Evolutionary conservation across 352 stramenopile genomes (phyloP).

Genomic region (Globisporangium paroecandrum): DNA sequence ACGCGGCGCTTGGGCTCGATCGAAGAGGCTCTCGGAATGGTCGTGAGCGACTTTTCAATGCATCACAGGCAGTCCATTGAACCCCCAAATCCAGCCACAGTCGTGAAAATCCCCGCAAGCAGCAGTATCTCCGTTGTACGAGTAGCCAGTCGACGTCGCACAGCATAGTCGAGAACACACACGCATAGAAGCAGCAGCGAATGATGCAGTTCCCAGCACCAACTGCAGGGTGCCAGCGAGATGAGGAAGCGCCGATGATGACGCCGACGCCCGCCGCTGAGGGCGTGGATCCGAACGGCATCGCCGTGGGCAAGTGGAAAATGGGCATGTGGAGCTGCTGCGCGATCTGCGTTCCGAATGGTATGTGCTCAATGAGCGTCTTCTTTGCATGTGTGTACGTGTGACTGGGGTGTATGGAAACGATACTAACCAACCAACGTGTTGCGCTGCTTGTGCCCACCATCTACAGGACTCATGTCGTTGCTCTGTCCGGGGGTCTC

Average conservation of each 20-base stretch:
- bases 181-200: neutral
- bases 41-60: slow-evolving; percentile 3
- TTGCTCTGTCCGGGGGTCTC: slow-evolving; percentile 28
- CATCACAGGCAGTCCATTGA: neutral
- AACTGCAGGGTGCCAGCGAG: slow-evolving; percentile 4
- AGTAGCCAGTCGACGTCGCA: neutral
- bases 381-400: neutral
- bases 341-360: slow-evolving; percentile 23
- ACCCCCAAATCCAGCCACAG: neutral
- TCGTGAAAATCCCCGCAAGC: neutral
- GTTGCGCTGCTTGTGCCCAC: neutral
- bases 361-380: slow-evolving; percentile 11
- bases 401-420: neutral
- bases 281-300: slow-evolving; percentile 29
- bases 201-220: slow-evolving; percentile 14
- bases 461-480: slow-evolving; percentile 23
- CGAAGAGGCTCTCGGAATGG: neutral
- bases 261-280: slow-evolving; percentile 17
- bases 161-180: neutral
- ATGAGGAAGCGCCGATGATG: slow-evolving; percentile 15
- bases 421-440: neutral
- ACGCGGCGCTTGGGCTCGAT: neutral
- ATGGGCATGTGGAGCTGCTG: slow-evolving; percentile 23
- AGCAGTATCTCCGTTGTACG: neutral
- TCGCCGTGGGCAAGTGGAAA: slow-evolving; percentile 34